Evolutionary conservation across 148 eudicot genomes (phyloP).

Genomic region (Hydrangea macrophylla): DNA sequence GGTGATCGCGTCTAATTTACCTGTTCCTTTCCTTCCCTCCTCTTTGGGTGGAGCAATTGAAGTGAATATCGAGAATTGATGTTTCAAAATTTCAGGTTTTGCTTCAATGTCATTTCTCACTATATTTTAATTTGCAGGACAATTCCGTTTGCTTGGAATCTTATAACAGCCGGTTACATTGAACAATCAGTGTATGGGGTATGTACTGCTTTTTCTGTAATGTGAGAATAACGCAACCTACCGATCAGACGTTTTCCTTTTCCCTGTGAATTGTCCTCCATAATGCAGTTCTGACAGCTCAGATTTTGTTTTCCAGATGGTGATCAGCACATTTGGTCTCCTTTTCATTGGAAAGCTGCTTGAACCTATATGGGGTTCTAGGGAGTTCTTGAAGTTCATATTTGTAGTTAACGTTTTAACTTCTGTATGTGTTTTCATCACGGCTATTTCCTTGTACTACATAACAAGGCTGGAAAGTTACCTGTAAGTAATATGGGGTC

Average conservation of each 20-base stretch:
- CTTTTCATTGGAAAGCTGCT: constrained; percentile 89
- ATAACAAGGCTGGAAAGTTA: constrained; percentile 72
- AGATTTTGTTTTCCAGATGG: constrained; percentile 43
- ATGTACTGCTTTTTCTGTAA: constrained; percentile 19
- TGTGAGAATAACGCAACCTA: neutral
- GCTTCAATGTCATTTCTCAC: neutral
- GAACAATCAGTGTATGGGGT: constrained; percentile 92
- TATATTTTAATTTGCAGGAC: constrained; percentile 50
- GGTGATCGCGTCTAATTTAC: too few relatives aligned
- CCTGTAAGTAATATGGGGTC: constrained; percentile 61
- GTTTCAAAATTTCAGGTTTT: neutral
- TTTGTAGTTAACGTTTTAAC: constrained; percentile 86
- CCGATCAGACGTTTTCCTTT: neutral
- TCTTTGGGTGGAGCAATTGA: neutral
- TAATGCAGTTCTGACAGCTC: neutral
- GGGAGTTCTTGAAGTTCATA: constrained; percentile 93
- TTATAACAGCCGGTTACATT: constrained; percentile 84
- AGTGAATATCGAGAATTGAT: neutral
- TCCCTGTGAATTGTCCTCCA: neutral
- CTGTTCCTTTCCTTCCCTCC: neutral
- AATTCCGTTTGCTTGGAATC: constrained; percentile 98
- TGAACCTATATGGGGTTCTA: constrained; percentile 98
- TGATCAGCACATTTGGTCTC: constrained; percentile 71
- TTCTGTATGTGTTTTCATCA: constrained; percentile 72
- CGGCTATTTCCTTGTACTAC: constrained; percentile 86